Conservation (phyloP, 805 yeast species). For the Cyberlindnera misumaiensis region DNA sequence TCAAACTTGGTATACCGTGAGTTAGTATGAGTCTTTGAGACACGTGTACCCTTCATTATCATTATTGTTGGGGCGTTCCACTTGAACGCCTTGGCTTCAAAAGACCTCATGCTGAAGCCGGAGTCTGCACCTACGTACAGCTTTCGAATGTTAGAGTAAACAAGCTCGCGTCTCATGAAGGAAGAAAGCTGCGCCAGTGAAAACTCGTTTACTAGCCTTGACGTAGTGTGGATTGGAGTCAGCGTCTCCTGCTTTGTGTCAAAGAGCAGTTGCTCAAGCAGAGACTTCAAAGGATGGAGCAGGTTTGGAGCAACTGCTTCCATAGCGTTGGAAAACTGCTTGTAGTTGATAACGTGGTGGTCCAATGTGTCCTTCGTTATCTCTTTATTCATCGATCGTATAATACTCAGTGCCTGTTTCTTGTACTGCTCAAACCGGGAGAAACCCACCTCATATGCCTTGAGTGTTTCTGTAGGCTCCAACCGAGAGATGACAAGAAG, state of each 20-base stretch:
- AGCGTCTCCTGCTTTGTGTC: slow-evolving; percentile 3
- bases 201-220: slow-evolving; percentile 35
- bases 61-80: slow-evolving; percentile 87
- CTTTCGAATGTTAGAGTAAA: slow-evolving; percentile 44
- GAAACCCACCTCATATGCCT: slow-evolving; percentile 20
- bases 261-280: slow-evolving; percentile 36
- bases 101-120: slow-evolving; percentile 84
- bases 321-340: slow-evolving; percentile 29
- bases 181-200: slow-evolving; percentile 36
- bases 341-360: slow-evolving; percentile 19
- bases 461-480: slow-evolving; percentile 29
- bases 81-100: slow-evolving; percentile 62
- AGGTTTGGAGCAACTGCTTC: slow-evolving; percentile 34
- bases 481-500: slow-evolving; percentile 38
- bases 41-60: slow-evolving; percentile 51
- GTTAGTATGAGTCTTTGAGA: slow-evolving; percentile 25
- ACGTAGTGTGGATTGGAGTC: slow-evolving; percentile 10
- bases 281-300: slow-evolving; percentile 36
- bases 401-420: slow-evolving; percentile 34
- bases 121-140: slow-evolving; percentile 67
- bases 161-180: slow-evolving; percentile 31
- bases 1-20: slow-evolving; percentile 47
- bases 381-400: slow-evolving; percentile 41
- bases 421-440: slow-evolving; percentile 38
- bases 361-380: slow-evolving; percentile 24